phyloP scores from a whole-genome alignment of 352 stramenopile species.

The Phytophthora cryptogea region DNA sequence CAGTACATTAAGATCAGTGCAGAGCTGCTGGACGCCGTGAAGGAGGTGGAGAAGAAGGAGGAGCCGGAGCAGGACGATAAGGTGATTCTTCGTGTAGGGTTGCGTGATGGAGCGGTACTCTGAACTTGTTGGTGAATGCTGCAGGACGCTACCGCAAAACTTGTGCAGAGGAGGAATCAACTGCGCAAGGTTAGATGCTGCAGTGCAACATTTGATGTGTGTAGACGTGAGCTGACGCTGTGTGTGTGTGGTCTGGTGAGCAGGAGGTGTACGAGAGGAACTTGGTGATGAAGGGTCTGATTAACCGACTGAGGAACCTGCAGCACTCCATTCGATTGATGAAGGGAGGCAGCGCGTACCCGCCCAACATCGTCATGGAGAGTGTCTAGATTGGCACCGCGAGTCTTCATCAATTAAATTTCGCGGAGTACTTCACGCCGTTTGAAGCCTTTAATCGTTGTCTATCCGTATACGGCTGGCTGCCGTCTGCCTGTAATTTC shows the following conservation, averaged over 20 bases:
- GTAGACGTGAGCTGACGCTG: neutral
- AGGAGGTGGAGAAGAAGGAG: constrained; percentile 47
- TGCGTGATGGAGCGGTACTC: neutral
- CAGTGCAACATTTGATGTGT: neutral
- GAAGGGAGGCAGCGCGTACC: constrained; percentile 65
- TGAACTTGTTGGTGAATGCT: constrained; percentile 11
- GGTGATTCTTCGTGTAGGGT: constrained; percentile 5
- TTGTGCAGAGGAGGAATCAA: constrained; percentile 68
- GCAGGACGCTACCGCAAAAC: constrained; percentile 55
- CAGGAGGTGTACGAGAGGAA: constrained; percentile 88
- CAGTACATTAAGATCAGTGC: constrained; percentile 80
- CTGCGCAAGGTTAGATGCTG: constrained; percentile 56
- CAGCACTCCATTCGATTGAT: constrained; percentile 80
- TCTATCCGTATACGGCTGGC: constrained; percentile 48
- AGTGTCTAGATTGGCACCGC: constrained; percentile 48
- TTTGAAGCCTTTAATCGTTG: neutral
- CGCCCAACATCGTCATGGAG: constrained; percentile 74
- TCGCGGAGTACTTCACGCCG: too few species aligned
- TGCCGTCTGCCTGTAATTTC: constrained; percentile 48
- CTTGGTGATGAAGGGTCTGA: constrained; percentile 85
- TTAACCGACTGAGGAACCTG: constrained; percentile 75
- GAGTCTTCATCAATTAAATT: constrained; percentile 16
- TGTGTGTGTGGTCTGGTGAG: neutral
- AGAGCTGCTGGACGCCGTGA: constrained; percentile 63
- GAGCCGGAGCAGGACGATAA: constrained; percentile 23